Evolutionary conservation across 768 basidiomycete genomes (phyloP), one percentile per base, ranked within the genome.

Genomic region (Rhodotorula graminis): DNA sequence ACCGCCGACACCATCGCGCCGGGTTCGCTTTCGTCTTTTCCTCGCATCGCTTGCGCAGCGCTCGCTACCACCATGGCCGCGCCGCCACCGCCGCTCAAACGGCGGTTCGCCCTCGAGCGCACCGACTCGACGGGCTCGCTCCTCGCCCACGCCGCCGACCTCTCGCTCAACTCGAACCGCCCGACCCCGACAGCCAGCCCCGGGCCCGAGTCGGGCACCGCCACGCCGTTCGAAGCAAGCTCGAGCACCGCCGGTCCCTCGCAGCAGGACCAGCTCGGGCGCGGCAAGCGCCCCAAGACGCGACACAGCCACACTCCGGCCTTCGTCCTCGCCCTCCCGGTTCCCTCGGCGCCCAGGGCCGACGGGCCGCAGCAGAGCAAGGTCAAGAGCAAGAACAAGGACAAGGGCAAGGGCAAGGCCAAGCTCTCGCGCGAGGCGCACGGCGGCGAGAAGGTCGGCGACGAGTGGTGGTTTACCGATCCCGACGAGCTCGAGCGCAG

Each of bases 151-250:
- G 31, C 55, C 40, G 33, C 29, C 50, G 50, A 25, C 62, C 50
- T 61, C 61, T 55, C 68, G 15, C 46, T 70, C 65, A 40, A 58
- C 29, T 37, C 65, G 49, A n/a, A 61, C 68, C 1, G 47, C 46
- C 37, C 69, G 47, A 21, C 84, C 49, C 70, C 71, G 49, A 61
- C 62, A n/a, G 64, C 61, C 23, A 25, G 57, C 15, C 71, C 71
- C 12, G 78, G 80, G 42, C 76, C 44, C 74, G 14, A 3, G 5
- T 9, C 56, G 31, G 12, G 56, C 18, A 55, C 53, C 27, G 27
- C 53, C 27, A 55, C 53, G n/a, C 53, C 53, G 3, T 19, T 37
- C 19, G 16, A 16, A 2, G 29, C 56, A 5, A 21, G 56, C 15
- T 8, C 56, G 21, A 31, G 33, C 2, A 21, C 19, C 33, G 14